Conservation (phyloP, 2,329 filamentous ascomycete species). For the Calonectria crousiana region DNA sequence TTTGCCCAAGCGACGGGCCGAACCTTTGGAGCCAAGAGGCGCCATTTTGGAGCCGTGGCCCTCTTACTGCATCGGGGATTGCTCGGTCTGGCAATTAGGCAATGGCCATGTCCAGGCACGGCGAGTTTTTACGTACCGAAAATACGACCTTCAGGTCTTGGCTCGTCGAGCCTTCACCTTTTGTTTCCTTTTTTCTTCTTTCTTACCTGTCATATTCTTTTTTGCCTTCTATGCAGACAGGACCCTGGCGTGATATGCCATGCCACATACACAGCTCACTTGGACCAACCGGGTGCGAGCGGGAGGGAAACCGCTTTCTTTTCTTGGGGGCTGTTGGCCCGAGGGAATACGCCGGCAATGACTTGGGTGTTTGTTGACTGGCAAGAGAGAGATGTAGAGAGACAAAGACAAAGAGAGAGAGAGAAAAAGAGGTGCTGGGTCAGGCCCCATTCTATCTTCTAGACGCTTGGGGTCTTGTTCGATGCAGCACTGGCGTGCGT, state of each 20-base stretch:
- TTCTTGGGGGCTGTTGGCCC: neutral
- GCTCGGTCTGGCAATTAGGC: neutral
- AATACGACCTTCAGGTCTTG: neutral
- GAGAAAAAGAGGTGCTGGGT: neutral
- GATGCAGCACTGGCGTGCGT: neutral
- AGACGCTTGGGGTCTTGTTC: neutral
- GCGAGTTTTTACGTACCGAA: neutral
- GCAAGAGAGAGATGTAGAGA: neutral
- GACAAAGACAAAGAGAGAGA: neutral
- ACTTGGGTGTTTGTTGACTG: neutral
- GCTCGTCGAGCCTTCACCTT: neutral
- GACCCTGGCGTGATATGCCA: neutral
- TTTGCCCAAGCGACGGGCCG: conserved; percentile 36
- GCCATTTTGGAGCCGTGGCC: neutral
- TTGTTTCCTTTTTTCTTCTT: neutral
- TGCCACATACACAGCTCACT: neutral
- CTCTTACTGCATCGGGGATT: neutral
- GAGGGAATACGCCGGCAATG: conserved; percentile 4
- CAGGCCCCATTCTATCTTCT: neutral
- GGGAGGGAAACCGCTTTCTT: neutral
- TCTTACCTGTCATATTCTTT: neutral
- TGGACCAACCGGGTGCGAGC: neutral
- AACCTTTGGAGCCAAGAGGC: conserved; percentile 30
- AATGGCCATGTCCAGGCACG: neutral
- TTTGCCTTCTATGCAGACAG: neutral